These are phyloP conservation scores for Ophiostoma sp. DNA, from an alignment of 2,329 filamentous ascomycete species.

Conservation along the genomic window DNA sequence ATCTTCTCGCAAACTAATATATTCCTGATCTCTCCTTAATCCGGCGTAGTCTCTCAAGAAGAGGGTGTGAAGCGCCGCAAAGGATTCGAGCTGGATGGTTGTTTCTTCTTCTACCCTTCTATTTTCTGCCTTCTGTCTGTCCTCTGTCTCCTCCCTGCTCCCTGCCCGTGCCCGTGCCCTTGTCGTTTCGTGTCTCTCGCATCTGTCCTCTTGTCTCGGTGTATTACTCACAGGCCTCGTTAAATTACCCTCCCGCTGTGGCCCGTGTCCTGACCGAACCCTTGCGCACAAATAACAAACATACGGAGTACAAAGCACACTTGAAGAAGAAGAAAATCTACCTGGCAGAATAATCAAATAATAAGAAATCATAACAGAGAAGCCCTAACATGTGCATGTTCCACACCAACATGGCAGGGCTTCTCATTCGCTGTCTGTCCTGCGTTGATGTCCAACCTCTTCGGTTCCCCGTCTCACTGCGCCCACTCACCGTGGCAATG, in stretches of 20 bases:
- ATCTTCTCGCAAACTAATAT: not conserved
- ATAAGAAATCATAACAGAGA: not conserved
- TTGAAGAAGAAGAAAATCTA: not conserved
- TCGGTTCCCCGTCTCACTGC: constrained; percentile 3
- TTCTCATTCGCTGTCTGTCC: constrained; percentile 12
- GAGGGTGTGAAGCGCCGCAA: not conserved
- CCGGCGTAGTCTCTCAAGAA: not conserved
- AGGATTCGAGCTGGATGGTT: too few relatives aligned
- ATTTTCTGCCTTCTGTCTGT: not conserved
- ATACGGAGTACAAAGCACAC: not conserved
- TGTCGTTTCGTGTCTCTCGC: not conserved
- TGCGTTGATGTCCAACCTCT: constrained; percentile 21
- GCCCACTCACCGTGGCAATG: constrained; percentile 11
- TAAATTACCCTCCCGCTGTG: not conserved
- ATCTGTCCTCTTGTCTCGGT: not conserved
- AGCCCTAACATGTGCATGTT: not conserved
- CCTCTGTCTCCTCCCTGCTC: not conserved
- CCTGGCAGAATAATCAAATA: not conserved
- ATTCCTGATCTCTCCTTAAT: not conserved
- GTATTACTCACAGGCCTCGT: not conserved
- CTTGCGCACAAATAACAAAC: not conserved
- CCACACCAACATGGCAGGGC: not conserved
- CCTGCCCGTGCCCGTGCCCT: not conserved
- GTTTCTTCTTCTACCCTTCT: not conserved
- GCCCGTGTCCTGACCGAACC: not conserved